Base-by-base conservation (phyloP, 1,139 yeast genomes). In the Pichia cactophila region DNA sequence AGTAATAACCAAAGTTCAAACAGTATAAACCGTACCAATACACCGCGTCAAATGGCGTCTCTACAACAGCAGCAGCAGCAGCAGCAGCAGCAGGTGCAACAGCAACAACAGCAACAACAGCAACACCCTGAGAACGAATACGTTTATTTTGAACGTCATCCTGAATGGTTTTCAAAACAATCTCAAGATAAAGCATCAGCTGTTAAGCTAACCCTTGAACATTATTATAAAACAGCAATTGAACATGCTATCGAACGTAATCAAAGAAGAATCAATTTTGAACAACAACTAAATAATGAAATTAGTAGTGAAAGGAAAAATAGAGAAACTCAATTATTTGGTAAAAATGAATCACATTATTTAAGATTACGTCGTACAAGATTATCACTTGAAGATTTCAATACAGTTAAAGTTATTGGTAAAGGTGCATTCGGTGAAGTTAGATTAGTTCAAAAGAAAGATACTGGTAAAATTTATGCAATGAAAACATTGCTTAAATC, bases 391-490 rank as follows among this genome's bases (percentile, higher is more conserved):
- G 90, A 83, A 48, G 94, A 85, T 67, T 85, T 85, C 63, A 77
- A 73, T 50, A 84, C 92, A 0, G 90, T 85, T 33, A 85, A 85
- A 64, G 92, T 85, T 23, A 85, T 85, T 59, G 94, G 94, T 58
- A 85, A 85, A 64, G 94, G 94, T 64, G 94, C 94, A 0, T 85
- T 85, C 68, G 94, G 94, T 59, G 94, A 85, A 61, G 94, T 85
- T 43, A 70, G 94, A 60, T 69, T 85, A 52, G 94, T 84, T n/a
- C 94, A 85, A 65, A 85, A 85, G 70, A 75, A 70, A 53, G 92
- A 85, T 62, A 83, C 90, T 1, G 94, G 94, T 47, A 85, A 85
- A 63, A 84, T 85, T 17, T 85, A 84, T 67, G 94, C 94, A 11
- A 85, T 85, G 94, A 85, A 85, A 65, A 85, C 92, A 1, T 69